Percentiles rank a stretch among this genome's conserved stretches.
These are phyloP conservation scores for Hygrophoropsis aurantiaca DNA, from an alignment of 768 basidiomycete species.

Conservation along the genomic window DNA sequence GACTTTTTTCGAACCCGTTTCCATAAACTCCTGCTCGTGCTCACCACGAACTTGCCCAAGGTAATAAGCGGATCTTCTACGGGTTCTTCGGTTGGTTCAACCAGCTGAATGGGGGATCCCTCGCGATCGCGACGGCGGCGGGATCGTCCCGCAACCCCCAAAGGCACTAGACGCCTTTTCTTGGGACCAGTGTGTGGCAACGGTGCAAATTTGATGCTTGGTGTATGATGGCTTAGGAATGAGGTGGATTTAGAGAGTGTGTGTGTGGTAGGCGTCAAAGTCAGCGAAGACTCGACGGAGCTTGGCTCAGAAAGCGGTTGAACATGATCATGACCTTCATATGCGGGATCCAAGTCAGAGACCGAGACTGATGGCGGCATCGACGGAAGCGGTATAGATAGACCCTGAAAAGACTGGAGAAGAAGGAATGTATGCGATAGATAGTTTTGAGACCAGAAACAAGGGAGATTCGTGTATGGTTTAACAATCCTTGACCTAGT, in stretches of 20 bases:
- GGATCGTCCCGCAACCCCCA: conserved; percentile 51
- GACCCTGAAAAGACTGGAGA: too few species aligned
- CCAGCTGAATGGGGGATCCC: conserved; percentile 17
- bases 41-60: conserved; percentile 54
- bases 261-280: conserved; percentile 10
- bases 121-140: conserved; percentile 27
- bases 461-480: too few species aligned
- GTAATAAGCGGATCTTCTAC: conserved; percentile 48
- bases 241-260: conserved; percentile 14
- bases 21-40: conserved; percentile 40
- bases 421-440: too few species aligned
- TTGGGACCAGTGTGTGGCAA: conserved; percentile 52
- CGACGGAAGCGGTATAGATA: too few species aligned
- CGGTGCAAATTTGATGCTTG: conserved; percentile 58
- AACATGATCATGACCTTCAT: conserved; percentile 16
- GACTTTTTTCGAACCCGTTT: conserved; percentile 44
- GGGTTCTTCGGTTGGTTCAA: conserved; percentile 26
- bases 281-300: conserved; percentile 14
- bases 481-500: too few species aligned
- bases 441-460: too few species aligned
- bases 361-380: conserved; percentile 7
- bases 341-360: conserved; percentile 8
- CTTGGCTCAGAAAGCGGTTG: conserved; percentile 10
- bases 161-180: conserved; percentile 48
- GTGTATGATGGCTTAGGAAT: conserved; percentile 13